A percentile compares a stretch with the other conserved stretches of the same genome.
Conservation (phyloP, 352 stramenopile species). For the Phytopythium boreale region DNA sequence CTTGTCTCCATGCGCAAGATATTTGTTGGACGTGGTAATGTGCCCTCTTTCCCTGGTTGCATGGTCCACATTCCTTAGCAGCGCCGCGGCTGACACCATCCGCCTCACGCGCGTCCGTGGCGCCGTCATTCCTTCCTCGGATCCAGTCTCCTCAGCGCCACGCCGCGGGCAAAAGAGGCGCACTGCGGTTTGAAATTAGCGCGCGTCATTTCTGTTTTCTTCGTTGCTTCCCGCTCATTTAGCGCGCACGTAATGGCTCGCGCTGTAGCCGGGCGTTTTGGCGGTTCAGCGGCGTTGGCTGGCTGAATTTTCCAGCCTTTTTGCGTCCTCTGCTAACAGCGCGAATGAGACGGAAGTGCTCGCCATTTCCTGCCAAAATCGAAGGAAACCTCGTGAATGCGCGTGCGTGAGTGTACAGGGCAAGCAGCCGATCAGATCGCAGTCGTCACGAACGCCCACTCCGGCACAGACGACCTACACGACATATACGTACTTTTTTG, state of each 20-base stretch:
- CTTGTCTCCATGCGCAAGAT: not conserved
- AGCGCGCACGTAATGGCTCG: not conserved
- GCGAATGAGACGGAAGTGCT: not conserved
- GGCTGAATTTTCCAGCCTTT: not conserved
- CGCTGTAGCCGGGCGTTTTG: not conserved
- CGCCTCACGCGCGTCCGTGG: not conserved
- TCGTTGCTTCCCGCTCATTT: not conserved
- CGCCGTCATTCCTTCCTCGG: not conserved
- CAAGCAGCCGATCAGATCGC: not conserved
- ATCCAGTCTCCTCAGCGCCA: not conserved
- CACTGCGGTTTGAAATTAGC: not conserved
- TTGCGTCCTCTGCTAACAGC: not conserved
- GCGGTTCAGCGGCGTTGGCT: not conserved
- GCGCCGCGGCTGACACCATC: not conserved
- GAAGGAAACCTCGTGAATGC: not conserved
- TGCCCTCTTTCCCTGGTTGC: constrained; percentile 1
- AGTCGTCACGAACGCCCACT: not conserved
- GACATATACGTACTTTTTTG: no score
- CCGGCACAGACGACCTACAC: not conserved
- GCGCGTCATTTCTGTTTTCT: constrained; percentile 3
- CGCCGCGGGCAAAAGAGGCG: not conserved
- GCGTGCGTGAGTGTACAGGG: not conserved
- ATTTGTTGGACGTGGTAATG: not conserved
- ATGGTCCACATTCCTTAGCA: not conserved
- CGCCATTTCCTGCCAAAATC: not conserved